Conservation (phyloP, 495 filamentous ascomycete species). For the Bacidia rubella region DNA sequence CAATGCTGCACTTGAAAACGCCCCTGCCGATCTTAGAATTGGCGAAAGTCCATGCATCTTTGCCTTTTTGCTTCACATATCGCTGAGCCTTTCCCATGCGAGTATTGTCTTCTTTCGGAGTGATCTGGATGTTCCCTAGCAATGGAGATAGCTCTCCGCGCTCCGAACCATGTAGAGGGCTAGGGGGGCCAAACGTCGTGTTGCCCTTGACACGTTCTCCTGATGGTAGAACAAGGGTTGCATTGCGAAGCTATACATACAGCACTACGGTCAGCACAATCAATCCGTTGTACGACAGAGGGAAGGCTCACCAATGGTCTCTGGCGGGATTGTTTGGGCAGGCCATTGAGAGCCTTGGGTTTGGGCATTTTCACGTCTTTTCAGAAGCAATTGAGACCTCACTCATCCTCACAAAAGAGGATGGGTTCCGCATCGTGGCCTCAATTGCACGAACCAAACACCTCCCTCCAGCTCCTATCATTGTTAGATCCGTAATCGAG, state of each 20-base stretch:
- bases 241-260: slow-evolving; percentile 33
- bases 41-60: slow-evolving; percentile 25
- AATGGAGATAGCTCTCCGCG: slow-evolving; percentile 34
- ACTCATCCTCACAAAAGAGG: background rate
- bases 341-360: background rate
- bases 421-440: background rate
- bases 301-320: background rate
- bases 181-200: slow-evolving; percentile 28
- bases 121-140: slow-evolving; percentile 16
- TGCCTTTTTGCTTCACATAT: slow-evolving; percentile 8
- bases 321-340: background rate
- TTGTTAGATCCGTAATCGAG: no score
- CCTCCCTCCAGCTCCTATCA: no score
- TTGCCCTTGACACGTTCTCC: slow-evolving; percentile 40
- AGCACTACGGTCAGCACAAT: no score
- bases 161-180: slow-evolving; percentile 16
- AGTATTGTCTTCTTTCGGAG: slow-evolving; percentile 7
- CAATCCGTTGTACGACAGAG: no score
- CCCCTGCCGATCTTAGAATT: slow-evolving; percentile 51
- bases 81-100: background rate
- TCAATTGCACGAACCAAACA: no score
- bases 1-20: slow-evolving; percentile 84
- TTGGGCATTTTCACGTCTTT: background rate
- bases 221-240: slow-evolving; percentile 41
- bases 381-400: background rate